phyloP scores from a whole-genome alignment of 192 early-diverging fungal species.

The Mortierella hygrophila region DNA sequence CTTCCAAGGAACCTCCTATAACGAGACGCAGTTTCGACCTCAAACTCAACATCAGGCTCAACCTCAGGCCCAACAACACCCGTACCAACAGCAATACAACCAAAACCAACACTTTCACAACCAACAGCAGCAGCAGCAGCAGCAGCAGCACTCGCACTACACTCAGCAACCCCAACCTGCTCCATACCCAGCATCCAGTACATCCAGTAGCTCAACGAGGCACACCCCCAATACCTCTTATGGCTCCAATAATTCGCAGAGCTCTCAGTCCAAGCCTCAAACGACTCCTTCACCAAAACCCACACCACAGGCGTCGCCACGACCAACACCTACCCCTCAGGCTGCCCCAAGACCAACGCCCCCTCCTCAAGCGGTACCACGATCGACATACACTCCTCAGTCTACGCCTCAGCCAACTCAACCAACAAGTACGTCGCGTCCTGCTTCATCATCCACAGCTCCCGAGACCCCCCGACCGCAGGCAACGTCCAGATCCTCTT shows the following conservation, averaged over 20 bases:
- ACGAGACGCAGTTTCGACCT: not conserved
- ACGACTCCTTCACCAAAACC: not conserved
- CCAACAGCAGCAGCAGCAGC: constrained; percentile 14
- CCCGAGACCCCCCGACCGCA: not conserved
- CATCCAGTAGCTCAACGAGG: not conserved
- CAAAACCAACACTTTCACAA: constrained; percentile 8
- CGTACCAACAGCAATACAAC: constrained; percentile 21
- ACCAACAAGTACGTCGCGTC: not conserved
- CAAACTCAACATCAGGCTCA: constrained; percentile 5
- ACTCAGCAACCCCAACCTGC: constrained; percentile 14
- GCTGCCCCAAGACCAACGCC: not conserved
- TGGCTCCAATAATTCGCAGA: too few relatives aligned
- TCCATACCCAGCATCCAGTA: not conserved
- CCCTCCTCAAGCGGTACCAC: not conserved
- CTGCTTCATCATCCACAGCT: not conserved
- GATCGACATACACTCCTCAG: not conserved
- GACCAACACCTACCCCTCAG: constrained; percentile 2
- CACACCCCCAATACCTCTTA: not conserved
- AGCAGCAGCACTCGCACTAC: not conserved
- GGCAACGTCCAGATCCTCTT: not conserved
- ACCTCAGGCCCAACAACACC: constrained; percentile 1
- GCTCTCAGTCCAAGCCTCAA: not conserved
- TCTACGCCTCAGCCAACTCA: not conserved
- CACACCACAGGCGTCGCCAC: not conserved
- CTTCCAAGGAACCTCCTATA: not conserved